Base-by-base conservation (phyloP, 2,329 filamentous ascomycete genomes). In the Colletotrichum graminicola region DNA sequence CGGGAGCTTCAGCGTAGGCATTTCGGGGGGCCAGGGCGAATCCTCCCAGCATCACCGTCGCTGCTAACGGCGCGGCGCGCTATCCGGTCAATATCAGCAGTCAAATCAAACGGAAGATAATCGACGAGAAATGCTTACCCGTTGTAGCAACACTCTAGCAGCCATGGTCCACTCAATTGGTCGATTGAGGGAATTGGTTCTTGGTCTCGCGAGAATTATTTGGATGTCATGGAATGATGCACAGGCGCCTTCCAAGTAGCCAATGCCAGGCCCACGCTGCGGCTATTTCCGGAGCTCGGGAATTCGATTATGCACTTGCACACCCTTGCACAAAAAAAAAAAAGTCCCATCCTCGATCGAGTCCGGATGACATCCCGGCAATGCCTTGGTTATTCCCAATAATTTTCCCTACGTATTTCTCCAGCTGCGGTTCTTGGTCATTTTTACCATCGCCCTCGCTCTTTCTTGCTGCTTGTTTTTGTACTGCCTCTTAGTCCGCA, bases 61-160 rank as follows among this genome's bases (percentile, higher is more conserved):
- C 85, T 77, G 83, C 85, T 81, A 89, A 82, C 78, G 87, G 86
- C 82, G 86, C 84, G 77, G 84, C 84, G 81, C 84, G 85, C 86
- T 89, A 79, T 74, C 73, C 65, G 69, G 67, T 74, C 74, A 62
- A 39, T 23, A 34, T 71, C 49, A 72, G 70, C 41, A 21, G 23
- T 41, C 5, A 29, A 39, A 49, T 41, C 7, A 43, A 43, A 23
- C 10, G 18, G 2, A 23, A 60, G 6, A 39, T 4, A 18, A 62
- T 56, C 43, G 4, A n/a, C 16, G 34, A 47, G 26, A 43, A 60
- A 18, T 12, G 56, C 83, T 79, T 78, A 90, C 88, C 85, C 84
- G 84, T 81, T 84, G 85, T 77, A 89, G 82, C 80, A 89, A 82
- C 81, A 89, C 83, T 88, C 87, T 86, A 78, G 87, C 85, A 82